Conservation (phyloP, 768 basidiomycete genomes). For the Paxillus ammoniavirescens region DNA sequence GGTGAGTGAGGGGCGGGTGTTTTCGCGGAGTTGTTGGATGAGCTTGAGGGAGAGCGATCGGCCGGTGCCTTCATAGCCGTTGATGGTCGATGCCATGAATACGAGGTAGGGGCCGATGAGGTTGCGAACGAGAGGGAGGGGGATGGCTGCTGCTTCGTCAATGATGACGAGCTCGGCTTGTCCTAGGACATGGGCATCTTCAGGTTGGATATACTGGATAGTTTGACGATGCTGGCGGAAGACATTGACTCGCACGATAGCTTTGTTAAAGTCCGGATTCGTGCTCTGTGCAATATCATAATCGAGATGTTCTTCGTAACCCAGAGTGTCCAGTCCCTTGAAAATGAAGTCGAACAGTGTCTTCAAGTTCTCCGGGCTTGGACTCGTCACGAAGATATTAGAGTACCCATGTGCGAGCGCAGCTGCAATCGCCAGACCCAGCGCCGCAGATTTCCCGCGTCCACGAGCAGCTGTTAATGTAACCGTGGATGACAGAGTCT, state of each 20-base stretch:
- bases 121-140: slow-evolving; percentile 90
- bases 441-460: slow-evolving; percentile 93
- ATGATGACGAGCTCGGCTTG: slow-evolving; percentile 98
- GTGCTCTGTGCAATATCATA: slow-evolving; percentile 96
- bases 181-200: slow-evolving; percentile 96
- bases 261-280: slow-evolving; percentile 92
- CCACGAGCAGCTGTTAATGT: slow-evolving; percentile 94
- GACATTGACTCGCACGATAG: slow-evolving; percentile 92
- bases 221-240: slow-evolving; percentile 94
- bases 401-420: slow-evolving; percentile 93
- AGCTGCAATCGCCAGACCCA: slow-evolving; percentile 93
- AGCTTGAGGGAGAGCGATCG: slow-evolving; percentile 97
- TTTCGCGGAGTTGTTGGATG: slow-evolving; percentile 93
- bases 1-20: slow-evolving; percentile 73
- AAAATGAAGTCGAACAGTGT: slow-evolving; percentile 98
- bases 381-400: slow-evolving; percentile 97
- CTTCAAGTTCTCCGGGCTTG: slow-evolving; percentile 95
- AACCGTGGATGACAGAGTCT: slow-evolving; percentile 91
- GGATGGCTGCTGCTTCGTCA: slow-evolving; percentile 98
- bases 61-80: slow-evolving; percentile 99
- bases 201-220: slow-evolving; percentile 98
- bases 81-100: slow-evolving; percentile 99
- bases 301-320: slow-evolving; percentile 96
- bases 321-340: slow-evolving; percentile 91
- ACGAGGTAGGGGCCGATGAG: slow-evolving; percentile 96